These are phyloP conservation scores for Salvia hispanica DNA, from an alignment of 257 asterid genomes.

Conservation along the genomic window DNA sequence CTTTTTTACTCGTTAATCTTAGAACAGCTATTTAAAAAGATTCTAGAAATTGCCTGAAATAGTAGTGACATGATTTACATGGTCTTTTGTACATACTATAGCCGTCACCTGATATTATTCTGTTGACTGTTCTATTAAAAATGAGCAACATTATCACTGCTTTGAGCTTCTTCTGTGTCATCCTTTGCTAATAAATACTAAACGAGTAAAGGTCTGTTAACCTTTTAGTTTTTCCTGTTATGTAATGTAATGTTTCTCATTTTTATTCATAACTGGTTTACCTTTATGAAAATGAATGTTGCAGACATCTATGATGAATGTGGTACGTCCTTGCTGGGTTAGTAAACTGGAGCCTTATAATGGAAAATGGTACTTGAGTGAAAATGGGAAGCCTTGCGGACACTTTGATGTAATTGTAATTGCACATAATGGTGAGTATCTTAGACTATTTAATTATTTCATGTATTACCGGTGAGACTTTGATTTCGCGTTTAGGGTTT, in stretches of 20 bases:
- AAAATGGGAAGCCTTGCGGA: constrained; percentile 84
- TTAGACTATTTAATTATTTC: constrained; percentile 28
- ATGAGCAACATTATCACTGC: constrained; percentile 4
- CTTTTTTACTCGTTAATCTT: background rate
- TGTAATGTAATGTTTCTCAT: constrained; percentile 22
- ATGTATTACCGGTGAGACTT: background rate
- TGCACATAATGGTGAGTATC: constrained; percentile 83
- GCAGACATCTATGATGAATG: constrained; percentile 74
- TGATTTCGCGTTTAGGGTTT: background rate
- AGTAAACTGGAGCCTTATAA: constrained; percentile 81
- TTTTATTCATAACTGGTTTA: constrained; percentile 24
- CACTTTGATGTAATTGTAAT: constrained; percentile 84
- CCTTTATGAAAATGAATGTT: constrained; percentile 27
- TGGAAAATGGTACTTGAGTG: constrained; percentile 88
- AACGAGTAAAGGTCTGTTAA: constrained; percentile 14
- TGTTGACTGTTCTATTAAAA: constrained; percentile 11
- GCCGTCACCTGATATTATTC: constrained; percentile 14
- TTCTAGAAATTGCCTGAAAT: background rate
- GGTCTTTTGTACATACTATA: background rate
- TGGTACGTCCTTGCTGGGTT: constrained; percentile 89
- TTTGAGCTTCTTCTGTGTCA: background rate
- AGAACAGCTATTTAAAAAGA: background rate
- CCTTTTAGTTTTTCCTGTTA: constrained; percentile 19
- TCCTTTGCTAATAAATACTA: constrained; percentile 11
- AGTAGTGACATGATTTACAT: background rate